A percentile compares a stretch with the other conserved stretches of the same genome.
Evolutionary conservation across 2,329 filamentous ascomycete species (phyloP).

Genomic region (Cytospora mali): DNA sequence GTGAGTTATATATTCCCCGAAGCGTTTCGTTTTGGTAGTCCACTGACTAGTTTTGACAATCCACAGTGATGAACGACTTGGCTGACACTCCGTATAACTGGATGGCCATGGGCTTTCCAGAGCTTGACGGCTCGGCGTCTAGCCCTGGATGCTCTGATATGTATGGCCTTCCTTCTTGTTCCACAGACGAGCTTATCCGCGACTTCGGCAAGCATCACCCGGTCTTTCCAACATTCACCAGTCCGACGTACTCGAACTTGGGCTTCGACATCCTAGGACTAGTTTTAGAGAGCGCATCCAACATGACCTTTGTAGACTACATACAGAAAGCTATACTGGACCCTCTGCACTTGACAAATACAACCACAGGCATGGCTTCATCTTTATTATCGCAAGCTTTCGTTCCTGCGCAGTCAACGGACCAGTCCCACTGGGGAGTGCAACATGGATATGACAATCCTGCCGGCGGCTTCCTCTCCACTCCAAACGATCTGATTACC

Average conservation of each 20-base stretch:
- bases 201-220: slow-evolving; percentile 40
- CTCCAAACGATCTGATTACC: slow-evolving; percentile 34
- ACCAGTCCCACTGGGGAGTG: slow-evolving; percentile 37
- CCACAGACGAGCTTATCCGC: slow-evolving; percentile 35
- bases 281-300: slow-evolving; percentile 48
- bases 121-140: slow-evolving; percentile 31
- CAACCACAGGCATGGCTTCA: slow-evolving; percentile 42
- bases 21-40: background rate
- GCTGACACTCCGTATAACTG: slow-evolving; percentile 35
- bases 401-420: slow-evolving; percentile 36
- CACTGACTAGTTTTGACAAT: slow-evolving; percentile 6
- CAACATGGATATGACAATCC: slow-evolving; percentile 30
- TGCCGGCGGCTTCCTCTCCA: slow-evolving; percentile 37
- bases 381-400: slow-evolving; percentile 38
- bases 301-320: slow-evolving; percentile 43
- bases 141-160: slow-evolving; percentile 41
- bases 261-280: slow-evolving; percentile 49
- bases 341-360: slow-evolving; percentile 44
- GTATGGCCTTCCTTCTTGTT: slow-evolving; percentile 38
- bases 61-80: slow-evolving; percentile 39
- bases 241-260: slow-evolving; percentile 53
- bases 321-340: slow-evolving; percentile 45
- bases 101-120: slow-evolving; percentile 39
- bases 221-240: slow-evolving; percentile 46
- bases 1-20: slow-evolving; percentile 32